These are phyloP conservation scores for Arachis stenosperma DNA, from an alignment of 306 rosid species.

Conservation along the genomic window DNA sequence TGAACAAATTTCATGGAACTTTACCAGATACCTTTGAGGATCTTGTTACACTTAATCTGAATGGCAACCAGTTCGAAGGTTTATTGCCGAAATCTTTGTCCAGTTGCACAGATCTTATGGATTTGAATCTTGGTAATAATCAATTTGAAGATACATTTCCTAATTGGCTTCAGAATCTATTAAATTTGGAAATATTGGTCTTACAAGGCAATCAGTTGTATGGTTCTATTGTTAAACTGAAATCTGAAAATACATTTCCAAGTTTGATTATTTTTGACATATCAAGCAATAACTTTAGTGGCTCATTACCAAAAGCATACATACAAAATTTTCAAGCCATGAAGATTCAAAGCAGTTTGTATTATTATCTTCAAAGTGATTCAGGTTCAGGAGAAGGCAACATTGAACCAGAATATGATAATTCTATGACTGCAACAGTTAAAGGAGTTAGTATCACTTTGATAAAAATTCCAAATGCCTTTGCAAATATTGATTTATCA, in stretches of 20 bases:
- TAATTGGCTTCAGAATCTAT: slow-evolving; percentile 36
- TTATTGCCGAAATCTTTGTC: slow-evolving; percentile 24
- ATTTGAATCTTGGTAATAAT: slow-evolving; percentile 45
- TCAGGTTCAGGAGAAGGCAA: neutral
- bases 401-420: neutral
- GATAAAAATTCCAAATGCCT: neutral
- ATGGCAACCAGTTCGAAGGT: slow-evolving; percentile 35
- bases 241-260: neutral
- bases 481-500: slow-evolving; percentile 36
- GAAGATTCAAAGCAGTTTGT: neutral
- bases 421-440: neutral
- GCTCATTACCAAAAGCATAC: slow-evolving; percentile 28
- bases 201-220: slow-evolving; percentile 40
- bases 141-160: slow-evolving; percentile 33
- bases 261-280: slow-evolving; percentile 39
- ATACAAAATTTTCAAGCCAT: slow-evolving; percentile 31
- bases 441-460: neutral
- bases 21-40: neutral
- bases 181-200: slow-evolving; percentile 32
- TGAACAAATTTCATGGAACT: slow-evolving; percentile 24
- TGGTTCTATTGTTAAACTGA: slow-evolving; percentile 27
- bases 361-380: too few species aligned
- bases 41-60: neutral
- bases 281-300: slow-evolving; percentile 34
- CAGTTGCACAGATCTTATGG: neutral